These are phyloP conservation scores for Paraurostyla sp. DNA, from an alignment of 73 alveolate species.

Conservation along the genomic window DNA sequence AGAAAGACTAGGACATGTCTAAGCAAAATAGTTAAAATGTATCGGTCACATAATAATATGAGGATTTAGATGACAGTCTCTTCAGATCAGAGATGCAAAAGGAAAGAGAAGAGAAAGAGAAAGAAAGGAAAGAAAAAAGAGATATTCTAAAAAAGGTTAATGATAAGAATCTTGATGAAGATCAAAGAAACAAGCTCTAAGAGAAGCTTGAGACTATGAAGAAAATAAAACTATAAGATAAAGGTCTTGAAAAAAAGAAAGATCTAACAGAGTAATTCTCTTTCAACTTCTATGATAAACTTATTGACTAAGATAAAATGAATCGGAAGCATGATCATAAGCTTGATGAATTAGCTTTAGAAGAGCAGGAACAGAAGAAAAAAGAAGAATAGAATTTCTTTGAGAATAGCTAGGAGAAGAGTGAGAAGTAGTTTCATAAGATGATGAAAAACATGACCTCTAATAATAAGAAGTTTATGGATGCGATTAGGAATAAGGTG, in stretches of 20 bases:
- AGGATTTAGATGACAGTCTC: conserved; percentile 24
- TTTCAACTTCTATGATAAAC: conserved; percentile 49
- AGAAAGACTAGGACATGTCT: background rate
- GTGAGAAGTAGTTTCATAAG: background rate
- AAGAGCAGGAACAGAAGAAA: background rate
- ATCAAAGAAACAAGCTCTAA: background rate
- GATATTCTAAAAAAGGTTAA: conserved; percentile 13
- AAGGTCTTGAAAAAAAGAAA: background rate
- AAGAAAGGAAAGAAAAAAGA: conserved; percentile 21
- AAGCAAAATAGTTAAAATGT: background rate
- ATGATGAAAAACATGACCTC: conserved; percentile 33
- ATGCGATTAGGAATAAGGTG: conserved; percentile 32
- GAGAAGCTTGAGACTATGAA: background rate
- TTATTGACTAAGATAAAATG: background rate
- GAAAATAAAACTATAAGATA: background rate
- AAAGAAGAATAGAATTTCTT: background rate
- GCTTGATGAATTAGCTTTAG: background rate
- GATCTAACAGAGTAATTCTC: background rate
- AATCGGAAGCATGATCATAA: conserved; percentile 25
- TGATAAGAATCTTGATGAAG: conserved; percentile 11
- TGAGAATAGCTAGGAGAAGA: background rate
- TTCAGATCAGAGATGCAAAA: conserved; percentile 27
- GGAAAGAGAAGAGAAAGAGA: conserved; percentile 51
- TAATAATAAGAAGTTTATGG: conserved; percentile 34
- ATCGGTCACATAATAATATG: background rate